Evolutionary conservation across 2,329 filamentous ascomycete species (phyloP).

Genomic region (Chalaropsis thielavioides): DNA sequence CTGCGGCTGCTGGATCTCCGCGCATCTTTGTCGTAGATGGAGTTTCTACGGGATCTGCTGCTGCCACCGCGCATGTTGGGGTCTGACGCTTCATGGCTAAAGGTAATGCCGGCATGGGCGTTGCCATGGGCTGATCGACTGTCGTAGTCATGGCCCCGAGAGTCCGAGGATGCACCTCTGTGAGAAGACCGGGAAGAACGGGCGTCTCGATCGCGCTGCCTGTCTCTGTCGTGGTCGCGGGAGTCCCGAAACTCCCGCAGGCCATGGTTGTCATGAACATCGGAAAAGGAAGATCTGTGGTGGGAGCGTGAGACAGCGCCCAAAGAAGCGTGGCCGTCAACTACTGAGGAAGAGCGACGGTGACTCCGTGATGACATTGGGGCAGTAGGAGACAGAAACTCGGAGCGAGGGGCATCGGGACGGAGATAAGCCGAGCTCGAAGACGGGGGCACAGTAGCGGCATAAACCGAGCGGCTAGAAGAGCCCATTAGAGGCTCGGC

Average conservation of each 20-base stretch:
- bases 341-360: conserved; percentile 14
- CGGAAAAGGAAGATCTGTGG: conserved; percentile 17
- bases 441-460: conserved; percentile 6
- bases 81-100: conserved; percentile 35
- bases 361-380: conserved; percentile 21
- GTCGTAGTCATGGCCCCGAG: conserved; percentile 2
- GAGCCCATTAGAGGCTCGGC: conserved; percentile 6
- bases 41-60: conserved; percentile 19
- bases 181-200: conserved; percentile 26
- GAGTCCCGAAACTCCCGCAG: not conserved
- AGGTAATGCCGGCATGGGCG: conserved; percentile 39
- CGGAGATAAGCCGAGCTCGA: conserved; percentile 2
- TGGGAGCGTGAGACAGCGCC: conserved; percentile 21
- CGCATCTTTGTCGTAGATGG: conserved; percentile 9
- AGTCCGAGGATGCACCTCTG: conserved; percentile 28
- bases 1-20: conserved; percentile 14
- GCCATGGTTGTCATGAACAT: not conserved
- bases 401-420: conserved; percentile 13
- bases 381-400: conserved; percentile 20
- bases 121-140: conserved; percentile 23
- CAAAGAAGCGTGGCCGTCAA: conserved; percentile 1
- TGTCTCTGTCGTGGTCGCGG: conserved; percentile 10
- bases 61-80: conserved; percentile 25
- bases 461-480: conserved; percentile 4
- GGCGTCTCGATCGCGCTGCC: conserved; percentile 14